phyloP scores from a whole-genome alignment of 352 stramenopile species.

The Thalassiosira hispida region DNA sequence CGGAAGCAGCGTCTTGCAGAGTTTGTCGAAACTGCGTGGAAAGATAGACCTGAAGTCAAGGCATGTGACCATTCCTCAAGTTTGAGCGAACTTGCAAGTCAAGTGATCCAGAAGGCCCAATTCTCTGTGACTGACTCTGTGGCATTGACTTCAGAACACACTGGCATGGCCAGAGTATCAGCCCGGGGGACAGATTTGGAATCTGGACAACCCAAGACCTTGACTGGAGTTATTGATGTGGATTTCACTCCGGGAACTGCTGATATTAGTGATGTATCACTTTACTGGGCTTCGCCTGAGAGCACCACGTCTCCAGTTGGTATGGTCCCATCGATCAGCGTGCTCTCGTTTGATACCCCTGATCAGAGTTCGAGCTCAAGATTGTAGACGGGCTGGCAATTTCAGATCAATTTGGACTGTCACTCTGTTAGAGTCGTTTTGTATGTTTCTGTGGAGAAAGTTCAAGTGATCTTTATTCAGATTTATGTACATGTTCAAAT shows the following conservation, averaged over 20 bases:
- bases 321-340: conserved; percentile 30
- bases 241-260: conserved; percentile 17
- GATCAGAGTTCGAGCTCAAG: too few relatives aligned
- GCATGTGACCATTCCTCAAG: background rate
- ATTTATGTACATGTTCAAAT: too few relatives aligned
- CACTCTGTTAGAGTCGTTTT: too few relatives aligned
- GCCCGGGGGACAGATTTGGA: conserved; percentile 13
- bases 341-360: conserved; percentile 15
- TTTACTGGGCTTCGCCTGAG: conserved; percentile 16
- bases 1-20: conserved; percentile 15
- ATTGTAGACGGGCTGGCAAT: too few relatives aligned
- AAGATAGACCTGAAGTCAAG: conserved; percentile 1
- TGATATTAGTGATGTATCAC: conserved; percentile 16
- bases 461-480: too few relatives aligned
- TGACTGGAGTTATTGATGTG: conserved; percentile 15
- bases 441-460: too few relatives aligned
- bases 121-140: conserved; percentile 11
- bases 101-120: conserved; percentile 27
- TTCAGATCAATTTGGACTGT: too few relatives aligned
- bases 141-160: conserved; percentile 20
- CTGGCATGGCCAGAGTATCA: conserved; percentile 21
- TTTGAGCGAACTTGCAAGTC: conserved; percentile 21
- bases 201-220: conserved; percentile 8
- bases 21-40: conserved; percentile 8
- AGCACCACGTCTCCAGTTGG: background rate